Evolutionary conservation across 2,329 filamentous ascomycete genomes (phyloP).

Genomic region (Fusarium sp.): DNA sequence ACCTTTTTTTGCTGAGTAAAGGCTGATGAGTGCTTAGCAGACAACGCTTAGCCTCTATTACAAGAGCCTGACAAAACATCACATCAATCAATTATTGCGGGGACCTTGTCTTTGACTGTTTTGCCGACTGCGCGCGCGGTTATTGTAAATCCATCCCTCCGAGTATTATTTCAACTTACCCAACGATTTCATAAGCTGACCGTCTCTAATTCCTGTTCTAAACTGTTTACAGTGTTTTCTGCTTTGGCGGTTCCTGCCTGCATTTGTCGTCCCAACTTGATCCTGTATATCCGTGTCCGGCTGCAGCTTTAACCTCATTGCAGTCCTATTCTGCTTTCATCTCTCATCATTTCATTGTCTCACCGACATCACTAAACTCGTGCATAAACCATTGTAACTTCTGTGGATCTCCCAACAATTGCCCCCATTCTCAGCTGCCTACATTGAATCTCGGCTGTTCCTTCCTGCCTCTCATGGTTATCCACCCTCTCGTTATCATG

Average conservation of each 20-base stretch:
- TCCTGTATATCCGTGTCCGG: conserved; percentile 15
- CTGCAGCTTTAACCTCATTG: not conserved
- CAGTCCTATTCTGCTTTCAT: conserved; percentile 10
- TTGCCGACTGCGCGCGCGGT: conserved; percentile 35
- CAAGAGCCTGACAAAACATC: conserved; percentile 49
- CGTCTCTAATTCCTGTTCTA: not conserved
- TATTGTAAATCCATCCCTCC: conserved; percentile 14
- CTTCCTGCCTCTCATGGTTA: conserved; percentile 2
- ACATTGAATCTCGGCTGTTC: conserved; percentile 21
- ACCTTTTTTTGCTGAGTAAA: conserved; percentile 35
- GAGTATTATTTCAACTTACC: conserved; percentile 40
- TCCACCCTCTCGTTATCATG: conserved; percentile 23
- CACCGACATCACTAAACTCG: conserved; percentile 30
- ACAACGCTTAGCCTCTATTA: conserved; percentile 41
- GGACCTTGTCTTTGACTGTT: not conserved
- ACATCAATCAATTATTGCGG: conserved; percentile 15
- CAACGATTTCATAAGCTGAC: conserved; percentile 41
- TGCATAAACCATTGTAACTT: conserved; percentile 1
- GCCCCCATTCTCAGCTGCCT: conserved; percentile 7
- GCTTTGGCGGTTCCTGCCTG: not conserved
- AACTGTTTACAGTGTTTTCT: not conserved
- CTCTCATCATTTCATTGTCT: conserved; percentile 2
- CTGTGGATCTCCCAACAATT: conserved; percentile 13
- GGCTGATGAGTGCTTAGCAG: conserved; percentile 37
- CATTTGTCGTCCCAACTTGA: not conserved